Base-by-base conservation (phyloP, 441 rosid genomes). In the Biscutella laevigata region DNA sequence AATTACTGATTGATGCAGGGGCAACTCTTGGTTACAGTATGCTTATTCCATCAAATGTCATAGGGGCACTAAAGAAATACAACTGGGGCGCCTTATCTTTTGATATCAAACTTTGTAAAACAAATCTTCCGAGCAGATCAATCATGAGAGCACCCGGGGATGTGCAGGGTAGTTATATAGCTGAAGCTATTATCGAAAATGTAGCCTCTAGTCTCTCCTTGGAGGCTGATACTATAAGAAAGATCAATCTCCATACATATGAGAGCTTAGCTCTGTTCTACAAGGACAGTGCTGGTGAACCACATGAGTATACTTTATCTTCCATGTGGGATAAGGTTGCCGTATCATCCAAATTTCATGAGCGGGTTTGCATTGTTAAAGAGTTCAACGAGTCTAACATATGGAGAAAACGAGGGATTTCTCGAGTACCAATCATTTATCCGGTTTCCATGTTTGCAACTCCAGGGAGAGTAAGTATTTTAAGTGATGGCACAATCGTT, bases 121-220 rank as follows among this genome's bases (percentile, higher is more conserved):
- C 96, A 24, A 83, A 91, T 47, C 83, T 60, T 37, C 51, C 78
- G 11, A 85, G 82, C 51, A 85, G 68, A 71, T 71, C 86, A n/a
- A 80, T 85, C 35, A 77, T 85, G 94, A 74, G 96, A 21, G 94
- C 68, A 17, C 96, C 96, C 3, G 95, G 96, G 39, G 95, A 85
- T 44, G 74, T 85, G 12, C 96, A 91, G 62, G 95, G 79, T 25
- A 67, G 94, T 1, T 88, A 69, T 66, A 88, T 88, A 10, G 88
- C 95, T n/a, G 94, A 91, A 66, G 74, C 79, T 20, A 68, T 91
- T 21, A 82, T 91, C 10, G 96, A 88, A 68, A 77, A 80, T 48
- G 86, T 91, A 38, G 96, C 94, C 2, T 83, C 94, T 33, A 43
- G 68, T 35, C 96, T 92, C 67, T 77, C 81, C 27, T 19, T 88